phyloP scores from a whole-genome alignment of 352 stramenopile genomes.

The Pythium guiyangense region DNA sequence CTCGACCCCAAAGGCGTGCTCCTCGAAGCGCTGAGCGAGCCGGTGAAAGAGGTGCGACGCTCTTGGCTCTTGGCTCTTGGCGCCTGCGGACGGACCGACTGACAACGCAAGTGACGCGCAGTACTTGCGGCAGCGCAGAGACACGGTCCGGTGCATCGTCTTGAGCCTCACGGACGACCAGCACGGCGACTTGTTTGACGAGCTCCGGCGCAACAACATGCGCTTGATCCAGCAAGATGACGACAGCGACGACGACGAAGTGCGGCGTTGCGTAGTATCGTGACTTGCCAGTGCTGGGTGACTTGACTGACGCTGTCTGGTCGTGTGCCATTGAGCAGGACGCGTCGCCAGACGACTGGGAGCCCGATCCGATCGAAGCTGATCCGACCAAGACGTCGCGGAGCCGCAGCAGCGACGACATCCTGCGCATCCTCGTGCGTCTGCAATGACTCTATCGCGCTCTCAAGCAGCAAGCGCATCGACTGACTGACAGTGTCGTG shows the following conservation, averaged over 20 bases:
- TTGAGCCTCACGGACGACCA: conserved; percentile 86
- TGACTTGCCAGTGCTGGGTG: too few relatives aligned
- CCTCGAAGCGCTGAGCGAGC: conserved; percentile 73
- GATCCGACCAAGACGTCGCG: conserved; percentile 75
- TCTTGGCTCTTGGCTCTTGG: not conserved
- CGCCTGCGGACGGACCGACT: not conserved
- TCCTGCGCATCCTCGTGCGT: conserved; percentile 93
- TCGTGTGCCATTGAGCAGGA: too few relatives aligned
- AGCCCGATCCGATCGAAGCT: conserved; percentile 84
- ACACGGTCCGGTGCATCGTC: conserved; percentile 98
- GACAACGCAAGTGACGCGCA: conserved; percentile 7
- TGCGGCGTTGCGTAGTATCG: too few relatives aligned
- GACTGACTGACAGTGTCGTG: not conserved
- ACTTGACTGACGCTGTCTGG: too few relatives aligned
- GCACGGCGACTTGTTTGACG: conserved; percentile 94
- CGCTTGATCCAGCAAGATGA: conserved; percentile 90
- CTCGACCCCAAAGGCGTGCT: conserved; percentile 92
- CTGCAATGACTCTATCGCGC: not conserved
- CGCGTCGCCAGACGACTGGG: conserved; percentile 85
- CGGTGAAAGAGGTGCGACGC: conserved; percentile 55
- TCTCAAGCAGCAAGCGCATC: not conserved
- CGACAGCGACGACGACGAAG: conserved; percentile 91
- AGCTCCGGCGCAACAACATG: conserved; percentile 91
- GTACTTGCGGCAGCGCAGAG: conserved; percentile 92
- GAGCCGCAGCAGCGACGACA: conserved; percentile 89